Percentiles rank a stretch among this genome's conserved stretches.
These are phyloP conservation scores for Parmelia sp. DNA, from an alignment of 495 filamentous ascomycete species.

Conservation along the genomic window DNA sequence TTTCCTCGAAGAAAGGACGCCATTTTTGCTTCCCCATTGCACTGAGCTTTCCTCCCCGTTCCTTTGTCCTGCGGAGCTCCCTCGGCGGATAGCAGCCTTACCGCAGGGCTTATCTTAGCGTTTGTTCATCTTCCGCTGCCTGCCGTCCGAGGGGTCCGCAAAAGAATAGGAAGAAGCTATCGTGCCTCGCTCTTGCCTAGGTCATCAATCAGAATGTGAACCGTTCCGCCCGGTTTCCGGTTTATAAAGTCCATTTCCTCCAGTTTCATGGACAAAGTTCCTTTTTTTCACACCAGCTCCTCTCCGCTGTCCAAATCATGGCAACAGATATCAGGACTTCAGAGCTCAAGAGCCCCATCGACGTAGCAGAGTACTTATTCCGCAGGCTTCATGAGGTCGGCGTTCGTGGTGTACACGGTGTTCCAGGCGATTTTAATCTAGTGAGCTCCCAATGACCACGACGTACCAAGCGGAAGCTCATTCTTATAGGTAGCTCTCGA, in stretches of 20 bases:
- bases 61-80: not conserved
- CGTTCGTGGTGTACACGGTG: slow-evolving; percentile 52
- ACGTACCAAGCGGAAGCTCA: slow-evolving; percentile 1
- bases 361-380: slow-evolving; percentile 58
- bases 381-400: slow-evolving; percentile 57
- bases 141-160: not conserved
- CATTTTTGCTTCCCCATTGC: slow-evolving; percentile 43
- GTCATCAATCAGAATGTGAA: too few relatives aligned
- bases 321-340: slow-evolving; percentile 48
- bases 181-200: too few relatives aligned
- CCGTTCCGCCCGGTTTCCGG: too few relatives aligned
- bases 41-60: not conserved
- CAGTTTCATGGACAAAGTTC: not conserved
- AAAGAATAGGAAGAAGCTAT: too few relatives aligned
- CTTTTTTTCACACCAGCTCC: not conserved
- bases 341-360: slow-evolving; percentile 50
- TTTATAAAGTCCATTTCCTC: too few relatives aligned
- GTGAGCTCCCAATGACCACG: slow-evolving; percentile 7
- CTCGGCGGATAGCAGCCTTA: slow-evolving; percentile 9
- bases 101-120: slow-evolving; percentile 18
- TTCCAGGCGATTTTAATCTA: slow-evolving; percentile 53
- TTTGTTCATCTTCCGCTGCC: not conserved
- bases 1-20: slow-evolving; percentile 82
- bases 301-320: slow-evolving; percentile 27
- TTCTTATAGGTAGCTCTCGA: slow-evolving; percentile 49